These are phyloP conservation scores for Umbilicus rupestris DNA, from an alignment of 164 flowering plant species.

Conservation along the genomic window DNA sequence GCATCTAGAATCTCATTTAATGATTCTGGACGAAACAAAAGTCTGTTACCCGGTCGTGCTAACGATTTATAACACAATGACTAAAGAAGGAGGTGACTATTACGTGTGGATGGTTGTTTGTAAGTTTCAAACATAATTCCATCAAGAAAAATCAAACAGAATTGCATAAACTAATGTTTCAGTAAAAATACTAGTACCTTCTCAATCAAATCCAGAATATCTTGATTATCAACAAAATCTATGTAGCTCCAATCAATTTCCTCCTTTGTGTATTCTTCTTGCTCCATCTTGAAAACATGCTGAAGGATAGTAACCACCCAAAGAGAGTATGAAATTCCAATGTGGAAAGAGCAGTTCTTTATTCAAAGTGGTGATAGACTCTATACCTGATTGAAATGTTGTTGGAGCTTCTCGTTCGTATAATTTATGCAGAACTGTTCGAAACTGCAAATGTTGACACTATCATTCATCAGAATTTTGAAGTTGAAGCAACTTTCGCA, in stretches of 20 bases:
- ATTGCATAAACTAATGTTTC: neutral
- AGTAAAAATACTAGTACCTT: slow-evolving; percentile 38
- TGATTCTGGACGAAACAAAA: neutral
- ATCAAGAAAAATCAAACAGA: neutral
- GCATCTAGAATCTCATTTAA: neutral
- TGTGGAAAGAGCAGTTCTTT: slow-evolving; percentile 5
- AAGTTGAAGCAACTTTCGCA: neutral
- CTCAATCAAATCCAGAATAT: slow-evolving; percentile 83
- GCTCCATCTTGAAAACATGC: slow-evolving; percentile 97
- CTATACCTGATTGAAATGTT: slow-evolving; percentile 92
- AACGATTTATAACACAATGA: neutral
- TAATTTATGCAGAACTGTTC: slow-evolving; percentile 94
- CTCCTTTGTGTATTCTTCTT: slow-evolving; percentile 80
- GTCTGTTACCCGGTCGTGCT: neutral
- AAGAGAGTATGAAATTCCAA: slow-evolving; percentile 8
- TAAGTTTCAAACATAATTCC: neutral
- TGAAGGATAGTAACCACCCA: slow-evolving; percentile 24
- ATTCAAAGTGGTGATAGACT: slow-evolving; percentile 12
- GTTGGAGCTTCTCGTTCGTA: slow-evolving; percentile 96
- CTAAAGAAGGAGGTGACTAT: neutral
- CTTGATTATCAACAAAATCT: slow-evolving; percentile 92
- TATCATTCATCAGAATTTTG: neutral
- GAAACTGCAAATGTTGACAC: slow-evolving; percentile 45
- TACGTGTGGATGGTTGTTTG: neutral
- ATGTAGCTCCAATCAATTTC: slow-evolving; percentile 91